Percentiles rank a stretch among this genome's conserved stretches.
phyloP scores from a whole-genome alignment of 305 asterid genomes.

The Fraxinus platypoda region DNA sequence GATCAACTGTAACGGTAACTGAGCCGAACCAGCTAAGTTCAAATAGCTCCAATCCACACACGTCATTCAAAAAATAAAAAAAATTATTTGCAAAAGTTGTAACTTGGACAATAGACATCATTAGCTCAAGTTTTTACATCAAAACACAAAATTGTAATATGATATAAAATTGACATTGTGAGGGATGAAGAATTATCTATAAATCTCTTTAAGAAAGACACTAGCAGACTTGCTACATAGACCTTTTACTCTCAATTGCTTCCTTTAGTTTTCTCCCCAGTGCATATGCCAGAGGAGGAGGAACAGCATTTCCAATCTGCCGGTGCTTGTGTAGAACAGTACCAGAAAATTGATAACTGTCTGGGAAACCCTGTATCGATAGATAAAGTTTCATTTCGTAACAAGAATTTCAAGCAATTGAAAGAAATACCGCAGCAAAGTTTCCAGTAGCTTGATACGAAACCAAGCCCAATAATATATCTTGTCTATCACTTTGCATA shows the following conservation, averaged over 20 bases:
- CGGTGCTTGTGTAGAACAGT: conserved; percentile 43
- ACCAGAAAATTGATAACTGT: conserved; percentile 44
- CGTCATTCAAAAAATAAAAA: not conserved
- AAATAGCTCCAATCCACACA: not conserved
- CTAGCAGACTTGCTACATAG: not conserved
- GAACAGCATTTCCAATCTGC: conserved; percentile 58
- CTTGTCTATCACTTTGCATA: not conserved
- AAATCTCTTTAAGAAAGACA: not conserved
- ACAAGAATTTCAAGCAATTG: not conserved
- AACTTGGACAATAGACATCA: not conserved
- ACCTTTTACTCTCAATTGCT: conserved; percentile 30
- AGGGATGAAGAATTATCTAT: not conserved
- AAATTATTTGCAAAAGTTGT: not conserved
- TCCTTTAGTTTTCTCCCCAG: conserved; percentile 50
- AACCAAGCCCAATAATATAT: not conserved
- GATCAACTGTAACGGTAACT: not conserved
- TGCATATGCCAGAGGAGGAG: conserved; percentile 55
- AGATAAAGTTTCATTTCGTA: not conserved
- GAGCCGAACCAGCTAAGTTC: not conserved
- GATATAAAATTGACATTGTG: not conserved
- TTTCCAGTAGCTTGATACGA: not conserved
- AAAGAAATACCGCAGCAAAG: not conserved
- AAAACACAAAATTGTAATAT: not conserved
- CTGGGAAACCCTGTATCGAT: conserved; percentile 45
- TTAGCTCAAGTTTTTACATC: not conserved